Percentiles rank a stretch among this genome's conserved stretches.
Evolutionary conservation across 768 basidiomycete species (phyloP).

Genomic region (Tricholoma furcatifolium): DNA sequence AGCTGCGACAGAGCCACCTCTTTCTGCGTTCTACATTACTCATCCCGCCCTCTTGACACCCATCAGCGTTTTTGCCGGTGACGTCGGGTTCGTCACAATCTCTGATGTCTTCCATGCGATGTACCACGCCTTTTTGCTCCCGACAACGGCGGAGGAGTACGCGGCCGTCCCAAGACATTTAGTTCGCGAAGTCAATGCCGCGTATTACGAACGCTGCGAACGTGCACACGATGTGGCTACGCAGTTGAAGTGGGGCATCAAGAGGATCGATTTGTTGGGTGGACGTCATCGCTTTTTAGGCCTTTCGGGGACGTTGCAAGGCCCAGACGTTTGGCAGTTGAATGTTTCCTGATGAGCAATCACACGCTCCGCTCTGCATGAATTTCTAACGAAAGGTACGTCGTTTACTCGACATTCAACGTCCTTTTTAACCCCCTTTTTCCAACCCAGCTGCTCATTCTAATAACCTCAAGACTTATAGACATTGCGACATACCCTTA

Average conservation of each 20-base stretch:
- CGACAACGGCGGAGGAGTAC: constrained; percentile 47
- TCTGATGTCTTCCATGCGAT: constrained; percentile 48
- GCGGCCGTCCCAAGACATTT: constrained; percentile 29
- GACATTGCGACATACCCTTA: no score
- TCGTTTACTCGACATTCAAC: not conserved
- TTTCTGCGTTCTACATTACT: constrained; percentile 31
- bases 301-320: constrained; percentile 40
- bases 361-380: not conserved
- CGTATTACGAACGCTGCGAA: constrained; percentile 44
- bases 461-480: no score
- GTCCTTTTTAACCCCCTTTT: no score
- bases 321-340: constrained; percentile 44
- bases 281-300: constrained; percentile 48
- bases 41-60: constrained; percentile 31
- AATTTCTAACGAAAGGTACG: no score
- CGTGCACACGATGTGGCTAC: constrained; percentile 28
- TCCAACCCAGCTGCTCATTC: no score
- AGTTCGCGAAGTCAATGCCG: constrained; percentile 37
- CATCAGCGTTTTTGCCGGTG: constrained; percentile 32
- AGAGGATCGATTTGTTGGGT: constrained; percentile 54
- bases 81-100: constrained; percentile 38
- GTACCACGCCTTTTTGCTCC: constrained; percentile 45
- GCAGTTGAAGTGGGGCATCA: constrained; percentile 48
- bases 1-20: constrained; percentile 42
- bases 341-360: constrained; percentile 24